Evolutionary conservation across 140 eudicot genomes (phyloP), one percentile per base, ranked within the genome.

Genomic region (Bidens hawaiensis): DNA sequence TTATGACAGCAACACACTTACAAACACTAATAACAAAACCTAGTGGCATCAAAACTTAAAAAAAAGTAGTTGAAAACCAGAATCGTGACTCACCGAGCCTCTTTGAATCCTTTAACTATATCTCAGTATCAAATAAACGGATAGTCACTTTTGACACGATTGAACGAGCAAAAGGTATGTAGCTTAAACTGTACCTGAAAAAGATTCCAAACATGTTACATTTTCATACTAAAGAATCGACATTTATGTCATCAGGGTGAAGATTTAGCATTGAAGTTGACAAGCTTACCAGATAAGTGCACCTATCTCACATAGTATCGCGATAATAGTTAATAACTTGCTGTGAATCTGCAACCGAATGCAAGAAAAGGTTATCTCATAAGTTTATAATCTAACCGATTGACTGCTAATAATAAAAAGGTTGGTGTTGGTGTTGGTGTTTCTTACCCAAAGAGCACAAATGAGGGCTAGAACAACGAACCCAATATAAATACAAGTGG

Each of bases 111-210:
- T 34, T 15, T 34, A 6, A 62, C 28, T 82, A 89, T 15, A 90
- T 75, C 68, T 90, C 97, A 0, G 95, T 90, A 74, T 86, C 95
- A 68, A 84, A 90, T 34, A 90, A 83, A 61, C 95, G 90, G 65
- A 90, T 70, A 7, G 83, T 90, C 73, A 90, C 50, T 47, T 80
- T 76, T 13, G 97, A 86, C 59, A 90, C 90, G 56, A 78, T 41
- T 64, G 86, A 53, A 27, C 88, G 89, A 57, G 97, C 97, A 70
- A 90, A 90, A 13, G 95, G 97, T 65, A 90, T 84, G 74, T 86
- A 90, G 72, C 97, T 90, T 56, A 90, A 63, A 70, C 97, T 90
- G 86, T 86, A 90, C 97, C 97, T 90, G 97, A 67, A 81, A 78
- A 21, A 57, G 61, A 53, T 50, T 69, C 26, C 22, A 63, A 9